Percentiles rank a stretch among this genome's conserved stretches.
Evolutionary conservation across 2,329 filamentous ascomycete genomes (phyloP).

Genomic region (Claviceps fusiformis): DNA sequence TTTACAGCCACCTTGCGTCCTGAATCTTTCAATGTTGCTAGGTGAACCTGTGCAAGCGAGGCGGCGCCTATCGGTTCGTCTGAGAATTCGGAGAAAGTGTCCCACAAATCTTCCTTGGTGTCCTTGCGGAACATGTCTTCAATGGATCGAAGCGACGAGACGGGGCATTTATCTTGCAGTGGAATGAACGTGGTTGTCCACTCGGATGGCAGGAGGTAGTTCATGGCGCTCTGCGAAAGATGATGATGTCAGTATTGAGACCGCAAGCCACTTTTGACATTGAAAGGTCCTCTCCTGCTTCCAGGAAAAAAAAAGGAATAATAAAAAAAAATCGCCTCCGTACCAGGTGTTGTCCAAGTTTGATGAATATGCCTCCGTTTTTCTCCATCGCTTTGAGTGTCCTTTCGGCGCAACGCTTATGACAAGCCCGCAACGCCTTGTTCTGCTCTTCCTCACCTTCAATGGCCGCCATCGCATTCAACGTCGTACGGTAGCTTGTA

Average conservation of each 20-base stretch:
- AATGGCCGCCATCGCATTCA: constrained; percentile 54
- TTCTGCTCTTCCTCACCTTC: constrained; percentile 51
- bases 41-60: constrained; percentile 86
- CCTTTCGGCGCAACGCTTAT: constrained; percentile 81
- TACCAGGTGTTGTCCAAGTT: constrained; percentile 85
- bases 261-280: no score
- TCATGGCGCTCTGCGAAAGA: constrained; percentile 62
- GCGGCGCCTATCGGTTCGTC: constrained; percentile 75
- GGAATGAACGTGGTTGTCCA: constrained; percentile 96
- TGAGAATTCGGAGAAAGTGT: constrained; percentile 79
- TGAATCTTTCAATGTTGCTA: constrained; percentile 68
- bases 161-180: constrained; percentile 86
- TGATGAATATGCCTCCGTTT: constrained; percentile 98
- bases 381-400: constrained; percentile 80
- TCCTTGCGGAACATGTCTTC: constrained; percentile 75
- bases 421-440: constrained; percentile 65
- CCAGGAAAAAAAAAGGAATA: neutral
- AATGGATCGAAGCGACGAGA: constrained; percentile 79
- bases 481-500: constrained; percentile 67
- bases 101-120: constrained; percentile 63
- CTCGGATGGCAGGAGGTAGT: constrained; percentile 78
- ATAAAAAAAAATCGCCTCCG: constrained; percentile 4
- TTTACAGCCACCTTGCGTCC: constrained; percentile 89
- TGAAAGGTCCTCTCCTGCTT: no score
- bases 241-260: neutral